Evolutionary conservation across 2,329 filamentous ascomycete species (phyloP).

Genomic region (Nectriaceae sp.): DNA sequence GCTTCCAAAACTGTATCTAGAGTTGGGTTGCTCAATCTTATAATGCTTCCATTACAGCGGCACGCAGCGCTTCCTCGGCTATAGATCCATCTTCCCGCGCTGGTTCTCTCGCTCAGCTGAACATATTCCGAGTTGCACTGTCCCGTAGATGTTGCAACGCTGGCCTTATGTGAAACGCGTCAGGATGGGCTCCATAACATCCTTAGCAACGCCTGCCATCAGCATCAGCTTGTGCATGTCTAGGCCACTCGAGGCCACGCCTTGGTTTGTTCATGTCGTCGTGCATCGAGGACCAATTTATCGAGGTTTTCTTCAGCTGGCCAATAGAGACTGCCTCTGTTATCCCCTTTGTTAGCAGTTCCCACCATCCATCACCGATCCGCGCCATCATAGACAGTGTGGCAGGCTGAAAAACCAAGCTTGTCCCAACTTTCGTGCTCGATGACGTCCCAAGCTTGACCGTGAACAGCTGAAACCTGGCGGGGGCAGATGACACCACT

Average conservation of each 20-base stretch:
- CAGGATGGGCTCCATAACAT: not conserved
- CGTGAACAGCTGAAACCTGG: slow-evolving; percentile 15
- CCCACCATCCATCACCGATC: not conserved
- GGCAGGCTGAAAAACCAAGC: slow-evolving; percentile 22
- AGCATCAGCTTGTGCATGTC: not conserved
- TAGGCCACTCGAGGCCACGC: not conserved
- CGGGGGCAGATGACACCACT: slow-evolving; percentile 20
- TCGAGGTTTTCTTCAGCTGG: not conserved
- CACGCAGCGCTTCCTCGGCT: not conserved
- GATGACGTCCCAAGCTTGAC: slow-evolving; percentile 25
- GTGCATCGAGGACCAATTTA: not conserved
- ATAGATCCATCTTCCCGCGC: not conserved
- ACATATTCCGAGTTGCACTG: no score
- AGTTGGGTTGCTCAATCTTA: not conserved
- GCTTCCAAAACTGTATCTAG: not conserved
- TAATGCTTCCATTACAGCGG: not conserved
- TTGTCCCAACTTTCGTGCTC: slow-evolving; percentile 13
- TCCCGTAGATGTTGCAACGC: not conserved
- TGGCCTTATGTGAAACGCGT: not conserved
- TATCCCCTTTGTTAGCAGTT: not conserved
- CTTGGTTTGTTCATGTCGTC: not conserved
- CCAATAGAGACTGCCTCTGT: not conserved
- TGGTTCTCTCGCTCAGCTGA: no score
- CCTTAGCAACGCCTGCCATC: not conserved
- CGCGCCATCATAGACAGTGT: not conserved